A percentile compares a stretch with the other conserved stretches of the same genome.
phyloP scores from a whole-genome alignment of 805 yeast genomes.

The Saccharomyces cerevisiae region DNA sequence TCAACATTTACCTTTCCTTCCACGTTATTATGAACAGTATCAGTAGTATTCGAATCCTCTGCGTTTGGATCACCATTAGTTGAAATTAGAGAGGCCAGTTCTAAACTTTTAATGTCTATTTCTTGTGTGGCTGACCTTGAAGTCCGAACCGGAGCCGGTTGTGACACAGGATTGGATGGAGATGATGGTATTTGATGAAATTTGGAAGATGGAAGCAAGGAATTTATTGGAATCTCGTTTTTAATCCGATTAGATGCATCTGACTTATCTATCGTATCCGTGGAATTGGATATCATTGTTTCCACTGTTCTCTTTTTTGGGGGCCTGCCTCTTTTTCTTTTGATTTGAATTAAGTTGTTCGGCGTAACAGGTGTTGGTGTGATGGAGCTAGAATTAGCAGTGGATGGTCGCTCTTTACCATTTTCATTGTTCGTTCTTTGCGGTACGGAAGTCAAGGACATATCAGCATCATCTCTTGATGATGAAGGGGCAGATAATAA shows the following conservation, averaged over 20 bases:
- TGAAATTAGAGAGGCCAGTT: background rate
- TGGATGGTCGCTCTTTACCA: background rate
- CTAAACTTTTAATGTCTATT: background rate
- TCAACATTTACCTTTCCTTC: background rate
- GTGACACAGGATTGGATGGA: background rate
- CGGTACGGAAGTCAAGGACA: background rate
- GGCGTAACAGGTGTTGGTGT: conserved; percentile 3
- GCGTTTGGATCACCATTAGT: background rate
- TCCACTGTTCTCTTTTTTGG: conserved; percentile 28
- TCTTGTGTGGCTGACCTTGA: background rate
- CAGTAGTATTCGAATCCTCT: background rate
- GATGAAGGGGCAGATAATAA: background rate
- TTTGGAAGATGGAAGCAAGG: background rate
- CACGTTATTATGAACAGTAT: background rate
- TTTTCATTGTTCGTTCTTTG: background rate
- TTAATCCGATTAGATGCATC: background rate
- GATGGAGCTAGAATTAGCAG: conserved; percentile 1
- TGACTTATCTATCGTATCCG: background rate
- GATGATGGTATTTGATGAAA: background rate
- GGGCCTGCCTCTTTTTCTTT: conserved; percentile 30
- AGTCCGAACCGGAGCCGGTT: background rate
- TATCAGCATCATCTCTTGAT: background rate
- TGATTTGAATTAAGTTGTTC: background rate
- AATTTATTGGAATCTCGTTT: background rate
- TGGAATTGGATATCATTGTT: conserved; percentile 12